Conservation (phyloP, 2,329 filamentous ascomycete species). For the Waltergamsia citrina region DNA sequence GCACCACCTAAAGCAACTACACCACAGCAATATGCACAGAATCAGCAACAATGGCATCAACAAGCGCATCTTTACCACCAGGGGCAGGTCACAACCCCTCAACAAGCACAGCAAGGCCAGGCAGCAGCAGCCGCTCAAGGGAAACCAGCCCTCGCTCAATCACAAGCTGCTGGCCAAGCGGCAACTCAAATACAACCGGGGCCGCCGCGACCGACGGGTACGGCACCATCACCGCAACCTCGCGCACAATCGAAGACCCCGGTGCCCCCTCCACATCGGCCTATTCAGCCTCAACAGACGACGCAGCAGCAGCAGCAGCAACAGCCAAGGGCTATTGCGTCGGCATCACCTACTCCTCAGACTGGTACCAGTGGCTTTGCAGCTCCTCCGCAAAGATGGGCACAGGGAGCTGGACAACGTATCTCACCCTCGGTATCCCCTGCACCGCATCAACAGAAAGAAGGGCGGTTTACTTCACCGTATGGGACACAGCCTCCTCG, state of each 20-base stretch:
- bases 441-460: slow-evolving; percentile 15
- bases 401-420: slow-evolving; percentile 17
- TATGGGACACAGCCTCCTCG: slow-evolving; percentile 20
- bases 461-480: slow-evolving; percentile 17
- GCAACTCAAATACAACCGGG: slow-evolving; percentile 24
- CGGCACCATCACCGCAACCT: slow-evolving; percentile 13
- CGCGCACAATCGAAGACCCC: slow-evolving; percentile 18
- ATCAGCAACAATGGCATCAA: slow-evolving; percentile 13
- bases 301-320: slow-evolving; percentile 9
- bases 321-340: slow-evolving; percentile 18
- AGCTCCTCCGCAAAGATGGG: slow-evolving; percentile 22
- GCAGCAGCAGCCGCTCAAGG: slow-evolving; percentile 11
- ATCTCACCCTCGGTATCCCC: slow-evolving; percentile 3
- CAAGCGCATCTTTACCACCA: slow-evolving; percentile 8
- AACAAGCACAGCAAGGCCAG: slow-evolving; percentile 8
- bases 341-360: slow-evolving; percentile 18
- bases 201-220: slow-evolving; percentile 14
- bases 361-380: slow-evolving; percentile 9
- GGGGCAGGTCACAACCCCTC: neutral
- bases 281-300: slow-evolving; percentile 18
- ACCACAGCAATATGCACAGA: slow-evolving; percentile 11
- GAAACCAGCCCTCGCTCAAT: slow-evolving; percentile 21
- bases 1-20: slow-evolving; percentile 11
- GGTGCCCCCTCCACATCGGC: slow-evolving; percentile 21
- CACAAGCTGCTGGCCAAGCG: slow-evolving; percentile 24